These are phyloP conservation scores for Diaporthe velutina DNA, from an alignment of 2,329 filamentous ascomycete genomes.

Conservation along the genomic window DNA sequence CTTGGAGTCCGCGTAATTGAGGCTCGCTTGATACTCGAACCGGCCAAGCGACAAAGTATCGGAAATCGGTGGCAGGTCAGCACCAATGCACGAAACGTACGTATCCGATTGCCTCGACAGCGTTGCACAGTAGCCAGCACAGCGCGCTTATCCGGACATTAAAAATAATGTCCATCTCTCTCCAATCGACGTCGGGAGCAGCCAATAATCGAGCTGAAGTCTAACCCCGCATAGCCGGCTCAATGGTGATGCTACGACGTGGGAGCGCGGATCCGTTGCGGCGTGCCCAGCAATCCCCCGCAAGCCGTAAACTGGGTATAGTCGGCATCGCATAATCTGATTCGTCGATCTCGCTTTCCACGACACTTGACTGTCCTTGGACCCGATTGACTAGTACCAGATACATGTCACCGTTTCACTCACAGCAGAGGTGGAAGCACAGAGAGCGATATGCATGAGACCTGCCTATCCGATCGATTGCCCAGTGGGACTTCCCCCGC, in stretches of 20 bases:
- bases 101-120: background rate
- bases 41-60: conserved; percentile 10
- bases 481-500: background rate
- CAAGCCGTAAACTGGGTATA: background rate
- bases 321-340: conserved; percentile 29
- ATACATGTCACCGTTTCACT: conserved; percentile 1
- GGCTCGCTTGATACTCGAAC: conserved; percentile 22
- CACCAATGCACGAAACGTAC: background rate
- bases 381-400: background rate
- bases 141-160: background rate
- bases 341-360: conserved; percentile 30
- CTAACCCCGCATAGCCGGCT: conserved; percentile 33
- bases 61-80: conserved; percentile 20
- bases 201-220: conserved; percentile 30
- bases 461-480: background rate
- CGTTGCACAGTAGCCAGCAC: background rate
- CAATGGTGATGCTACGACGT: conserved; percentile 27
- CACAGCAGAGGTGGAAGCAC: background rate
- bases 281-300: conserved; percentile 18
- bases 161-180: conserved; percentile 3
- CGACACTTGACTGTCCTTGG: conserved; percentile 1
- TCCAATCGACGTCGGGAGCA: background rate
- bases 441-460: background rate
- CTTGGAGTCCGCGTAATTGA: conserved; percentile 31
- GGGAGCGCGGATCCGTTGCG: conserved; percentile 11